Conservation (phyloP, 2,329 filamentous ascomycete species). For the Arthroderma sp. region DNA sequence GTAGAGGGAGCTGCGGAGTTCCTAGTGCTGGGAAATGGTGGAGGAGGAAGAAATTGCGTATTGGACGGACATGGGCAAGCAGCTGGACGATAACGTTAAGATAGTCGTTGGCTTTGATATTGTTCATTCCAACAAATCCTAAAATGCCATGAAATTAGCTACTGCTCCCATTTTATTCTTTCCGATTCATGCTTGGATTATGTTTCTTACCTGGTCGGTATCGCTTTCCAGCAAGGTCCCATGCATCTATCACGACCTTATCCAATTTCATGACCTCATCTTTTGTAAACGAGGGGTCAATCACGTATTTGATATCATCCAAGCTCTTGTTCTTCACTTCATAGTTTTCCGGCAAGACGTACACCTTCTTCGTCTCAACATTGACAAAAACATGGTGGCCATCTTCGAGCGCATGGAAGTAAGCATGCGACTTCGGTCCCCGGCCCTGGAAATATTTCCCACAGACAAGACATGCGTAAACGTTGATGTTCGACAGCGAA, state of each 20-base stretch:
- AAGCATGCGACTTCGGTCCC: conserved; percentile 87
- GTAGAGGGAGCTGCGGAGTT: conserved; percentile 66
- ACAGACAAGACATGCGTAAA: conserved; percentile 93
- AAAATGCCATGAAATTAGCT: conserved; percentile 3
- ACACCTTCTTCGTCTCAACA: conserved; percentile 50
- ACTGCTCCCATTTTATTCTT: neutral
- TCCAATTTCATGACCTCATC: conserved; percentile 72
- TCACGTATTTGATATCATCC: conserved; percentile 96
- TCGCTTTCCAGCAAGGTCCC: conserved; percentile 68
- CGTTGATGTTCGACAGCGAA: conserved; percentile 93
- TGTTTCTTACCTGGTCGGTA: conserved; percentile 57
- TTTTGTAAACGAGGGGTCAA: conserved; percentile 74
- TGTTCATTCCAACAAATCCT: conserved; percentile 96
- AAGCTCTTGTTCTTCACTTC: conserved; percentile 89
- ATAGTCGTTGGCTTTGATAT: conserved; percentile 99
- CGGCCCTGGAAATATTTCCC: conserved; percentile 96
- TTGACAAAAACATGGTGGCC: conserved; percentile 98
- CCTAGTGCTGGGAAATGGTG: conserved; percentile 57
- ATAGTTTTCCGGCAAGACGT: conserved; percentile 74
- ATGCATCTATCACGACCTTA: conserved; percentile 44
- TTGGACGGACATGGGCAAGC: conserved; percentile 72
- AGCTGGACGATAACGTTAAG: conserved; percentile 90
- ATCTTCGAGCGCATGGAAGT: conserved; percentile 91
- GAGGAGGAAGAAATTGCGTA: conserved; percentile 84
- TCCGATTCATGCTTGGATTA: too few species aligned